These are phyloP conservation scores for Cyberlindnera mrakii DNA, from an alignment of 805 yeast genomes.

Conservation along the genomic window DNA sequence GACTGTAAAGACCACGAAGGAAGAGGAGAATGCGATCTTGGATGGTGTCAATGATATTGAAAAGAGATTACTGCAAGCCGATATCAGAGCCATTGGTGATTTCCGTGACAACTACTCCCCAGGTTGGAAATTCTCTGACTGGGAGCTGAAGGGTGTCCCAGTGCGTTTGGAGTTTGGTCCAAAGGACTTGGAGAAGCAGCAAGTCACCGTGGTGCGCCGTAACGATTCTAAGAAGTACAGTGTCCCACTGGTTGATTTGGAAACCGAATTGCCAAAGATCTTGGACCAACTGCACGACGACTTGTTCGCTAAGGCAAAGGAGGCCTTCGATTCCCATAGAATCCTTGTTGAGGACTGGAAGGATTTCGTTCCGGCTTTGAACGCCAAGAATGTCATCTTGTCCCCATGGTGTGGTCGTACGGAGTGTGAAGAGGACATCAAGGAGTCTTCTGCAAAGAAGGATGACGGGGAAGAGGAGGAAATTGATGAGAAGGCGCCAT, in stretches of 20 bases:
- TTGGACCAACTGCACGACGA: slow-evolving; percentile 78
- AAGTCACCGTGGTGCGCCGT: slow-evolving; percentile 89
- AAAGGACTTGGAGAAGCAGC: slow-evolving; percentile 76
- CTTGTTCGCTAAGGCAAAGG: slow-evolving; percentile 73
- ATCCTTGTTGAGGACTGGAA: slow-evolving; percentile 78
- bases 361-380: slow-evolving; percentile 89
- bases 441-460: slow-evolving; percentile 75
- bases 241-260: slow-evolving; percentile 61
- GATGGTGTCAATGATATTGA: slow-evolving; percentile 70
- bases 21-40: slow-evolving; percentile 62
- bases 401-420: slow-evolving; percentile 97
- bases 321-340: slow-evolving; percentile 77
- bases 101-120: slow-evolving; percentile 93
- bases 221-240: slow-evolving; percentile 73
- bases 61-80: slow-evolving; percentile 48
- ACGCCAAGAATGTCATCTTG: slow-evolving; percentile 82
- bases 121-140: slow-evolving; percentile 98
- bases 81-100: slow-evolving; percentile 76
- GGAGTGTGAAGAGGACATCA: slow-evolving; percentile 96
- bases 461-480: slow-evolving; percentile 85
- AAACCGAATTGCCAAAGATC: slow-evolving; percentile 61
- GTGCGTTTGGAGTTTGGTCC: slow-evolving; percentile 95
- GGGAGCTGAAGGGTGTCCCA: slow-evolving; percentile 95
- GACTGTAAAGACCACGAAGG: slow-evolving; percentile 78
- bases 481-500: slow-evolving; percentile 92